Base-by-base conservation (phyloP, 306 rosid genomes). In the Clitoria ternatea region DNA sequence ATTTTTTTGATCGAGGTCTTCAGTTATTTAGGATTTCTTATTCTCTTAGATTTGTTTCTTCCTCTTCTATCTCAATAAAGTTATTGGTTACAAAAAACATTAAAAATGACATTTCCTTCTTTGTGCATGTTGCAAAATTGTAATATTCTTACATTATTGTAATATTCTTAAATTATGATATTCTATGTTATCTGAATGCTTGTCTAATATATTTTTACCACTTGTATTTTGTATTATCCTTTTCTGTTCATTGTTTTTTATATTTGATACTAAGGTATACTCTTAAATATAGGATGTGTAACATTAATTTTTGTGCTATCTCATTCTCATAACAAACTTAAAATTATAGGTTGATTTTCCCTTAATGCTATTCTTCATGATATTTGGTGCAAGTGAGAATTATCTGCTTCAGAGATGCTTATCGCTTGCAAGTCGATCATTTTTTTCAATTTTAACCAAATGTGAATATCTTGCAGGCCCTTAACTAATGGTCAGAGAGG, bases 401-500 rank as follows among this genome's bases (percentile, higher is more conserved):
- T 37, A 35, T 39, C 7, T 69, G 69, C 53, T 53, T 47, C 67
- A 23, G 26, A 69, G 13, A 33, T 56, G 45, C 57, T 32, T 2
- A 53, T 67, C 53, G 32, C 40, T 73, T 40, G 19, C 44, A 20
- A 65, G 42, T 67, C 6, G 9, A 6, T 52, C 74, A 5, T 4
- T 14, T 43, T 61, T 64, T 36, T 6, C 66, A 29, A 59, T 50
- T 70, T 73, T 85, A 54, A 84, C 36, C 60, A 52, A 64, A 55
- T 49, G 13, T 48, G 61, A 27, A 39, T 54, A 40, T 61, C 48
- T 63, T 88, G 70, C 85, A 94, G 98, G 92, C 66, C 87, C 66
- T 84, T 94, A 76, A 75, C 86, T n/a, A 90, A 72, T 17, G 98
- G 98, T 61, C 97, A 90, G 66, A 79, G 83, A 32, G 97, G 97